Conservation (phyloP, 495 filamentous ascomycete species). For the Trichoderma reesei region DNA sequence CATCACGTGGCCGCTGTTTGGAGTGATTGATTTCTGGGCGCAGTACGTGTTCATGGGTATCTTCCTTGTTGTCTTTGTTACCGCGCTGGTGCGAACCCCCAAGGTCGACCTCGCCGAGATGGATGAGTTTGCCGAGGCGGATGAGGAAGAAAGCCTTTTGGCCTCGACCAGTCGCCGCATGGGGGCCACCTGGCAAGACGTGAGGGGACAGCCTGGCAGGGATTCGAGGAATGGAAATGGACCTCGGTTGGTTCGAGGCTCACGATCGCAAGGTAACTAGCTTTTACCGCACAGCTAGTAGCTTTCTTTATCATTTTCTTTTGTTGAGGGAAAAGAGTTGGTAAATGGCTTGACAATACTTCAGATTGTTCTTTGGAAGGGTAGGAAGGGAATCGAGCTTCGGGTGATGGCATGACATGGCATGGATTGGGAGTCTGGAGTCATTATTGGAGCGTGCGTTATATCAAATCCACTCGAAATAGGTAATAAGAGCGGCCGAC, state of each 20-base stretch:
- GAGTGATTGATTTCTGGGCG: constrained; percentile 87
- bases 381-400: background rate
- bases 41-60: constrained; percentile 84
- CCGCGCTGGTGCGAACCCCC: constrained; percentile 69
- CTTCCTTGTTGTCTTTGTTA: constrained; percentile 67
- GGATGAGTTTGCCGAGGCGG: constrained; percentile 85
- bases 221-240: background rate
- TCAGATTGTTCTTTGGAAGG: background rate
- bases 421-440: background rate
- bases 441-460: background rate
- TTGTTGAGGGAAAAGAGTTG: background rate
- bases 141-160: constrained; percentile 86
- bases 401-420: background rate
- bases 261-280: background rate
- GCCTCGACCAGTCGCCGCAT: constrained; percentile 70
- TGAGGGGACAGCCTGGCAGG: constrained; percentile 44
- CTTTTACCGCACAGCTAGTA: background rate
- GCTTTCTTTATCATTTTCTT: background rate
- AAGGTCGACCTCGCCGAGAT: constrained; percentile 61
- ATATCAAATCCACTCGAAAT: background rate
- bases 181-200: constrained; percentile 80
- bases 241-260: background rate
- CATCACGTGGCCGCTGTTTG: constrained; percentile 94
- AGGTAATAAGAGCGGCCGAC: background rate
- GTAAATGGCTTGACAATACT: background rate